A percentile compares a stretch with the other conserved stretches of the same genome.
Evolutionary conservation across 805 yeast genomes (phyloP).

Genomic region (Pichia pseudocactophila): DNA sequence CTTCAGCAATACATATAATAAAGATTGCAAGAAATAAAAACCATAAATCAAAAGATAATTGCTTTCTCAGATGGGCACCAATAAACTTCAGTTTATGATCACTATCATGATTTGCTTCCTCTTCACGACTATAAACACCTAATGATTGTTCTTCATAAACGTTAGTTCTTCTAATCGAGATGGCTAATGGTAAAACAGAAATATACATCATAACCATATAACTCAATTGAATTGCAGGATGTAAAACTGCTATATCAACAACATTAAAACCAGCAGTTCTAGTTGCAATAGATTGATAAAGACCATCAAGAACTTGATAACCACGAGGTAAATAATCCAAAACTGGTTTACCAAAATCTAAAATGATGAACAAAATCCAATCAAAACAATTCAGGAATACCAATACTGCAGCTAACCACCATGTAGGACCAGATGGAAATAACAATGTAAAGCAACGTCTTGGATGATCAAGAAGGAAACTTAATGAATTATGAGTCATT

Average conservation of each 20-base stretch:
- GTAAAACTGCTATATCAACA: constrained; percentile 58
- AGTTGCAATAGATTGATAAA: constrained; percentile 85
- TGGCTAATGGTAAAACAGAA: constrained; percentile 92
- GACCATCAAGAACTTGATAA: constrained; percentile 66
- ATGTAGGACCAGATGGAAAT: constrained; percentile 88
- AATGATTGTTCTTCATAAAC: constrained; percentile 96
- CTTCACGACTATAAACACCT: constrained; percentile 56
- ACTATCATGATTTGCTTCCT: constrained; percentile 26
- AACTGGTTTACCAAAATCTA: constrained; percentile 53
- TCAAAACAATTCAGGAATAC: constrained; percentile 68
- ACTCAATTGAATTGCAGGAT: constrained; percentile 88
- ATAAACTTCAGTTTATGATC: constrained; percentile 51
- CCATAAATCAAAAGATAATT: constrained; percentile 92
- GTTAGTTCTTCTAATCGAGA: constrained; percentile 91
- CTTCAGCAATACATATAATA: constrained; percentile 80
- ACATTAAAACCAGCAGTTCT: constrained; percentile 90
- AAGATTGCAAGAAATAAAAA: constrained; percentile 80
- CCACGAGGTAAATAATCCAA: constrained; percentile 54
- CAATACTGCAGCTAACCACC: constrained; percentile 83
- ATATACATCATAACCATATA: constrained; percentile 98
- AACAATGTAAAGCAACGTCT: constrained; percentile 90
- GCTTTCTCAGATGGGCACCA: constrained; percentile 83
- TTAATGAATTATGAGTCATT: constrained; percentile 61
- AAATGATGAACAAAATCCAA: constrained; percentile 65
- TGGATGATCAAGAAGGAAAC: constrained; percentile 88